These are phyloP conservation scores for Lactarius quietus DNA, from an alignment of 768 basidiomycete species.

Conservation along the genomic window DNA sequence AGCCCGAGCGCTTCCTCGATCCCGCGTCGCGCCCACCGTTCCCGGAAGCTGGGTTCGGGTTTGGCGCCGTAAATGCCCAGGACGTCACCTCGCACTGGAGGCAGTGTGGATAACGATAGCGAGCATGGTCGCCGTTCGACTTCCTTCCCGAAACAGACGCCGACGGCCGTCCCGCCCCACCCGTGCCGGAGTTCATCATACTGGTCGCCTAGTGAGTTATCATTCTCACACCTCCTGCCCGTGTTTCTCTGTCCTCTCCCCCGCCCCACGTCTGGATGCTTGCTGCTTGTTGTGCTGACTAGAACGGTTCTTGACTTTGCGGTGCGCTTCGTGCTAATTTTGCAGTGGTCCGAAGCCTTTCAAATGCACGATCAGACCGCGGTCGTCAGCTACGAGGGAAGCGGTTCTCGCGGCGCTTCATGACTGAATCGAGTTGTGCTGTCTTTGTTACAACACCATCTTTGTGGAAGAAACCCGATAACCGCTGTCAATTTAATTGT, in stretches of 20 bases:
- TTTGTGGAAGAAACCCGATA: neutral
- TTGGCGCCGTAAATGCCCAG: constrained; percentile 18
- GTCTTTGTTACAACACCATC: neutral
- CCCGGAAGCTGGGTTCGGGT: constrained; percentile 12
- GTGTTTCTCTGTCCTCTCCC: too few relatives aligned
- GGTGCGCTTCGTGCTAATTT: neutral
- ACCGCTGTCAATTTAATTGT: neutral
- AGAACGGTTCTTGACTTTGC: neutral
- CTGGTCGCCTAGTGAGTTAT: constrained; percentile 2
- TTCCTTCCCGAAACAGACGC: constrained; percentile 15
- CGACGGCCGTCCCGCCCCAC: neutral
- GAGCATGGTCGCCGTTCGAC: constrained; percentile 19
- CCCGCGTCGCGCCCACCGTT: neutral
- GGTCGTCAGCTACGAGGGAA: constrained; percentile 5
- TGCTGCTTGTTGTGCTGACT: neutral
- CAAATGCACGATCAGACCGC: constrained; percentile 13
- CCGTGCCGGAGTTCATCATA: constrained; percentile 6
- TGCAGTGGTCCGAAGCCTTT: constrained; percentile 16
- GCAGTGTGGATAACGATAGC: constrained; percentile 15
- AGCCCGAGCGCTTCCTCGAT: constrained; percentile 17
- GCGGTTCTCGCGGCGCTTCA: constrained; percentile 1
- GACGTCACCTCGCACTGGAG: constrained; percentile 10
- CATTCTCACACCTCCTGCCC: neutral
- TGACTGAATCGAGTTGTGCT: neutral
- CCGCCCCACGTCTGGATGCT: neutral